Evolutionary conservation across 768 basidiomycete genomes (phyloP).

Genomic region (Lactarius quietus): DNA sequence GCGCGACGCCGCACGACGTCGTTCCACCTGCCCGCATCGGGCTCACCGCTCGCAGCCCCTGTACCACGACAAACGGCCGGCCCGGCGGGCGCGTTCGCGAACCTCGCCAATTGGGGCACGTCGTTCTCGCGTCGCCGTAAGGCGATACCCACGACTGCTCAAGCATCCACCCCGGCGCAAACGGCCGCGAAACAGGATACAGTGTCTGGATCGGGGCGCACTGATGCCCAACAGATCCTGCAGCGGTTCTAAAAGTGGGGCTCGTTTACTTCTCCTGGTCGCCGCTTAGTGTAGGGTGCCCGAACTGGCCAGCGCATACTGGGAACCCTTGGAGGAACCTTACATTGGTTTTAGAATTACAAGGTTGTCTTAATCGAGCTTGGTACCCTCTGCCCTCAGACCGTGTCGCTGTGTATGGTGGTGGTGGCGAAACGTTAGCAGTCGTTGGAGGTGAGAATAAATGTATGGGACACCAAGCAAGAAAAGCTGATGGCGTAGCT

Average conservation of each 20-base stretch:
- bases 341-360: background rate
- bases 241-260: constrained; percentile 11
- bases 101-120: constrained; percentile 30
- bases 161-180: background rate
- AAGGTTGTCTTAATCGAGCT: constrained; percentile 1
- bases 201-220: background rate
- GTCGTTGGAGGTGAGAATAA: background rate
- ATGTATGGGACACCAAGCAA: background rate
- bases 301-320: background rate
- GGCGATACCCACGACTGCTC: background rate
- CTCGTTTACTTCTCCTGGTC: background rate
- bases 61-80: constrained; percentile 30
- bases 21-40: constrained; percentile 45
- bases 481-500: background rate
- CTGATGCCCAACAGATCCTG: constrained; percentile 11
- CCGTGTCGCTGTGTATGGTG: background rate
- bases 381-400: background rate
- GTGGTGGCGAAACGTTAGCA: background rate
- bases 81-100: constrained; percentile 29
- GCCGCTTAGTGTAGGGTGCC: background rate
- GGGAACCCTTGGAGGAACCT: background rate
- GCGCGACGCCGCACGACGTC: constrained; percentile 56
- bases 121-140: constrained; percentile 22
- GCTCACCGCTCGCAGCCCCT: constrained; percentile 30
- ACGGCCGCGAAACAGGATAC: background rate